Conservation (phyloP, 2,329 filamentous ascomycete species). For the Trichophyton equinum region DNA sequence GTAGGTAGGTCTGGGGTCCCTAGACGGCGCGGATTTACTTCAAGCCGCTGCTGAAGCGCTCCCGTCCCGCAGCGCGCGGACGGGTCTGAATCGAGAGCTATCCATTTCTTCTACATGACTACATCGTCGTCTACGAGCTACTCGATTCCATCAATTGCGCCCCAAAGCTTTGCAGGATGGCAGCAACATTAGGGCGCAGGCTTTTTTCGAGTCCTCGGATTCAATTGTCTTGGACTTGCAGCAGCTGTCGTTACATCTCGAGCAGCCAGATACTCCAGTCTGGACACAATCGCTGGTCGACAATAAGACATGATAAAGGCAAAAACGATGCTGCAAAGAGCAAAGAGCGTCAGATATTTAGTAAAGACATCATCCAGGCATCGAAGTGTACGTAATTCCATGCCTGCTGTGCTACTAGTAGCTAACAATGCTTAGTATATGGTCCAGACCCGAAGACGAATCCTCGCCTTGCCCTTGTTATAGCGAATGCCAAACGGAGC, state of each 20-base stretch:
- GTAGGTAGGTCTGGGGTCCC: too few relatives aligned
- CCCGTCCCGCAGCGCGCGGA: too few relatives aligned
- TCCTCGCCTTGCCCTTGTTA: slow-evolving; percentile 58
- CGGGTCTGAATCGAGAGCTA: not conserved
- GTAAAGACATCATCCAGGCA: slow-evolving; percentile 60
- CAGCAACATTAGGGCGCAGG: not conserved
- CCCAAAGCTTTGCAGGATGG: not conserved
- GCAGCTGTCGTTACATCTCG: slow-evolving; percentile 35
- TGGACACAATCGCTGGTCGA: slow-evolving; percentile 89
- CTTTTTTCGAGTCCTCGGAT: not conserved
- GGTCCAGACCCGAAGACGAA: slow-evolving; percentile 64
- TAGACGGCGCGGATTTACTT: not conserved
- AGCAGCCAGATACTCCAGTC: slow-evolving; percentile 39
- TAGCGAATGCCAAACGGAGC: slow-evolving; percentile 69
- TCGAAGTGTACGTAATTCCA: slow-evolving; percentile 50
- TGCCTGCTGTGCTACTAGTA: not conserved
- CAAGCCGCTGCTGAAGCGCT: not conserved
- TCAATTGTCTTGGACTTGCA: slow-evolving; percentile 13
- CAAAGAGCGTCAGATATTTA: slow-evolving; percentile 53
- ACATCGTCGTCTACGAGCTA: not conserved
- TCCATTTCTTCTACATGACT: not conserved
- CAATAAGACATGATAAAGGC: slow-evolving; percentile 90
- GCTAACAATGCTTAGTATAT: slow-evolving; percentile 44
- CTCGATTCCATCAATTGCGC: not conserved
- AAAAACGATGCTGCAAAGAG: slow-evolving; percentile 67